Percentiles rank a stretch among this genome's conserved stretches.
Evolutionary conservation across 2,329 filamentous ascomycete genomes (phyloP).

Genomic region (Claviceps sorghi): DNA sequence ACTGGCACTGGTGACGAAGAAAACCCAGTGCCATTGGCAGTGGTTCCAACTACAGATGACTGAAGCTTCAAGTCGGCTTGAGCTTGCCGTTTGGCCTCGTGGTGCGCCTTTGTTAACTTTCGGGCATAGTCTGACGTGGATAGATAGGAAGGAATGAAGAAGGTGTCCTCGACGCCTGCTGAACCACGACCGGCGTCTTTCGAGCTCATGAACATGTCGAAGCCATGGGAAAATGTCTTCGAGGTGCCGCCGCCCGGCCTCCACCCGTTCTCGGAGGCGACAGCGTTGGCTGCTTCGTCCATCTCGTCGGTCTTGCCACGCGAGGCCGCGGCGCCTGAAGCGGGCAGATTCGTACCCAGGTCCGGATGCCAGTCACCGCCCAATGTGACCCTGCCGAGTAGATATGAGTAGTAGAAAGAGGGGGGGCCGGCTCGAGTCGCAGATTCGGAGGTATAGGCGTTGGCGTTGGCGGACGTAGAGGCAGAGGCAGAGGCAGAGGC

Average conservation of each 20-base stretch:
- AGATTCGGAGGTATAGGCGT: slow-evolving; percentile 16
- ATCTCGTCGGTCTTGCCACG: slow-evolving; percentile 12
- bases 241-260: slow-evolving; percentile 16
- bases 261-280: slow-evolving; percentile 10
- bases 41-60: slow-evolving; percentile 21
- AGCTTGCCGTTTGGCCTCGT: slow-evolving; percentile 43
- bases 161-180: slow-evolving; percentile 25
- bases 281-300: slow-evolving; percentile 21
- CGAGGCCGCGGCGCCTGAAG: slow-evolving; percentile 2
- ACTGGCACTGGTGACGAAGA: slow-evolving; percentile 25
- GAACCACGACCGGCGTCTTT: slow-evolving; percentile 14
- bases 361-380: slow-evolving; percentile 29
- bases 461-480: slow-evolving; percentile 6
- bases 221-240: slow-evolving; percentile 37
- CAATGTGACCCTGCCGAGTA: slow-evolving; percentile 27
- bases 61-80: slow-evolving; percentile 28
- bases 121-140: slow-evolving; percentile 63
- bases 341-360: slow-evolving; percentile 6
- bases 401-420: slow-evolving; percentile 28
- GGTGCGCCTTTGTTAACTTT: slow-evolving; percentile 56
- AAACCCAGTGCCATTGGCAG: slow-evolving; percentile 38
- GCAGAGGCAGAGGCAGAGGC: slow-evolving; percentile 1
- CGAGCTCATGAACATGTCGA: slow-evolving; percentile 31
- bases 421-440: slow-evolving; percentile 22
- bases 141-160: slow-evolving; percentile 79